Conservation (phyloP, 306 rosid species). For the Calophaca sinica region DNA sequence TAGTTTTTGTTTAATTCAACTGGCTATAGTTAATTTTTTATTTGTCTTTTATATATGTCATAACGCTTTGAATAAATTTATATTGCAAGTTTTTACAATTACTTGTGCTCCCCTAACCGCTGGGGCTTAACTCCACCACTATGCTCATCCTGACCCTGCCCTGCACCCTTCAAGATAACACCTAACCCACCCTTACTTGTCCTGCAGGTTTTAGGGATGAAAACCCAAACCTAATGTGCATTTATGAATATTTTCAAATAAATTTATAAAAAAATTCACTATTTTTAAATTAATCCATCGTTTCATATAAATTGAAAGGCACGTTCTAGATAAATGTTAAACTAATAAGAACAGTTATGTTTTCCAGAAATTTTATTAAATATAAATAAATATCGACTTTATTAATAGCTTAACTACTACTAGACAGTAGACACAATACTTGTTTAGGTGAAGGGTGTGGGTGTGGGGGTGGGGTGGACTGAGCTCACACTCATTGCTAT, state of each 20-base stretch:
- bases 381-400: neutral
- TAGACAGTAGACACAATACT: neutral
- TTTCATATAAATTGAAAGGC: constrained; percentile 10
- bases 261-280: neutral
- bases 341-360: neutral
- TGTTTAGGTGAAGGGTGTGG: constrained; percentile 4
- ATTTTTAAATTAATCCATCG: neutral
- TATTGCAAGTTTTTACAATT: constrained; percentile 1
- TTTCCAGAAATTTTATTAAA: neutral
- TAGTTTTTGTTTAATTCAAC: neutral
- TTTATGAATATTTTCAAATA: neutral
- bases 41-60: neutral
- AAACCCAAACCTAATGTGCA: neutral
- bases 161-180: constrained; percentile 10
- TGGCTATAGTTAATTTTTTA: neutral
- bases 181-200: neutral
- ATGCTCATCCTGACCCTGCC: constrained; percentile 2
- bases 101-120: neutral
- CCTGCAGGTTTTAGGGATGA: constrained; percentile 12
- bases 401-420: neutral
- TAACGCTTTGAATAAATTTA: neutral
- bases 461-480: neutral
- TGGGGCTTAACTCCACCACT: neutral
- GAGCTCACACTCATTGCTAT: neutral
- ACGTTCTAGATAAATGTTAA: neutral